phyloP scores from a whole-genome alignment of 163 green algal species.

The Chloromonas sp. region DNA sequence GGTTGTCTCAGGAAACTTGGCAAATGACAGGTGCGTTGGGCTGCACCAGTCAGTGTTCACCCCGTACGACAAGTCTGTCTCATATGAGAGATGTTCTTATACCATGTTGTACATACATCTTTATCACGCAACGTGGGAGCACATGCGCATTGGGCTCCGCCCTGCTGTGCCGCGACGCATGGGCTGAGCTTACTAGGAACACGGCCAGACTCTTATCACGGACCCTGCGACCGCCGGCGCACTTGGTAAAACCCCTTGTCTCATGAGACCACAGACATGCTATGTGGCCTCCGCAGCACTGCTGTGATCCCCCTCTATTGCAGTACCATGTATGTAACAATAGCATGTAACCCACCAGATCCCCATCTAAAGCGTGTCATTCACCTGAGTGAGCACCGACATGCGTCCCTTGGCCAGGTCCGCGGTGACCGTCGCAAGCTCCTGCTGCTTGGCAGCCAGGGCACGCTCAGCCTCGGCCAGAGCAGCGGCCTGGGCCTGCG shows the following conservation, averaged over 20 bases:
- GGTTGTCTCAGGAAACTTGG: neutral
- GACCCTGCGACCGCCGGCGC: neutral
- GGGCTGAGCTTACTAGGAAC: neutral
- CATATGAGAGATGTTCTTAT: no score
- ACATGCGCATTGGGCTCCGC: no score
- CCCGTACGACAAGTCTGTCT: no score
- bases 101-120: no score
- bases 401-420: conserved; percentile 1
- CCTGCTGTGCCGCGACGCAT: neutral
- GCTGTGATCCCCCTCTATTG: no score
- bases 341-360: neutral
- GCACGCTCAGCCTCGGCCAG: neutral
- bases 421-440: neutral
- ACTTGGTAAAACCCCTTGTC: neutral
- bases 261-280: neutral
- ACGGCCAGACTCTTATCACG: neutral
- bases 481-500: neutral
- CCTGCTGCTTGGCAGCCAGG: conserved; percentile 3
- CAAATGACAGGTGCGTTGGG: neutral
- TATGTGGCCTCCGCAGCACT: no score
- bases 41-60: neutral
- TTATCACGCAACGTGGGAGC: no score
- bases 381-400: neutral
- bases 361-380: neutral
- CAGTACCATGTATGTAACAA: no score